Conservation (phyloP, 257 asterid species). For the Agastache rugosa region DNA sequence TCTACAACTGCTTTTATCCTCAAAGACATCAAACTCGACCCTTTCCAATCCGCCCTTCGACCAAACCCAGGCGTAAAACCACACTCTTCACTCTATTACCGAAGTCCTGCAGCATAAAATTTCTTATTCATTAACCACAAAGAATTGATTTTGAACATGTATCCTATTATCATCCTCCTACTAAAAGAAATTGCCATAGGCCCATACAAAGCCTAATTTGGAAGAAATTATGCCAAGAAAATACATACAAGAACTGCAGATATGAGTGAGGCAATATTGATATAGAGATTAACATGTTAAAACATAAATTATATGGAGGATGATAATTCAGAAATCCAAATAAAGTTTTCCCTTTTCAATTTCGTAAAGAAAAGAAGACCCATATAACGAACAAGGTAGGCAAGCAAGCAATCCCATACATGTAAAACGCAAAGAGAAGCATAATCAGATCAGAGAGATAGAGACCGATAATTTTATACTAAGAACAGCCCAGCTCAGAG, state of each 20-base stretch:
- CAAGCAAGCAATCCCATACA: slow-evolving; percentile 28
- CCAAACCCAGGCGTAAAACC: slow-evolving; percentile 11
- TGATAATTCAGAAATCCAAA: slow-evolving; percentile 25
- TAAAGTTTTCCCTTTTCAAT: background rate
- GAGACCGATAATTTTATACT: background rate
- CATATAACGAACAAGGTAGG: background rate
- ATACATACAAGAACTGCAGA: background rate
- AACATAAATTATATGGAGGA: background rate
- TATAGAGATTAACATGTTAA: background rate
- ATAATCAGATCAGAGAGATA: slow-evolving; percentile 26
- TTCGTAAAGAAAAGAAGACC: background rate
- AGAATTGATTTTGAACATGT: background rate
- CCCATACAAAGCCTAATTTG: slow-evolving; percentile 1
- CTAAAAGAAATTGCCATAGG: background rate
- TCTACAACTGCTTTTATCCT: slow-evolving; percentile 95
- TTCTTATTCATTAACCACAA: background rate
- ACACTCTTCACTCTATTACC: slow-evolving; percentile 15
- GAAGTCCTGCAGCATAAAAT: slow-evolving; percentile 42
- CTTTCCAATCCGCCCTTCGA: slow-evolving; percentile 1
- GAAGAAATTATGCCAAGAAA: background rate
- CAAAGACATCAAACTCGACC: slow-evolving; percentile 65
- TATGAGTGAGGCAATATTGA: slow-evolving; percentile 4
- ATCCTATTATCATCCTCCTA: background rate
- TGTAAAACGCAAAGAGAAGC: slow-evolving; percentile 19
- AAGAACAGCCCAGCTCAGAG: background rate